Percentiles rank a stretch among this genome's conserved stretches.
Evolutionary conservation across 768 basidiomycete species (phyloP).

Genomic region (Myochromella boudieri): DNA sequence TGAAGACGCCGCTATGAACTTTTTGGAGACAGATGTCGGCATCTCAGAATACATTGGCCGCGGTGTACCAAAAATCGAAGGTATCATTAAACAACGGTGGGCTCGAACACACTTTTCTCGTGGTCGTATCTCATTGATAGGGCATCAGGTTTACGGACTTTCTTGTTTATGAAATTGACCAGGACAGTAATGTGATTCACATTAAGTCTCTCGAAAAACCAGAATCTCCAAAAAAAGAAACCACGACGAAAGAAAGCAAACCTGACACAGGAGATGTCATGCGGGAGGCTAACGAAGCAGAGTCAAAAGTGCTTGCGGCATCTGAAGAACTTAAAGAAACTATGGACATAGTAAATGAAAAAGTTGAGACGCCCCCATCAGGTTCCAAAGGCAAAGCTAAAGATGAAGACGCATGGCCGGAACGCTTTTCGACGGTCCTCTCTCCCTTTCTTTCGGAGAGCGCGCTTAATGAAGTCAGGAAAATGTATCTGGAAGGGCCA

Average conservation of each 20-base stretch:
- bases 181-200: slow-evolving; percentile 76
- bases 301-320: slow-evolving; percentile 9
- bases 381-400: slow-evolving; percentile 14
- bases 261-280: slow-evolving; percentile 19
- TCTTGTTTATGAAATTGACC: slow-evolving; percentile 87
- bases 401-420: slow-evolving; percentile 61
- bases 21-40: slow-evolving; percentile 82
- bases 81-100: slow-evolving; percentile 96
- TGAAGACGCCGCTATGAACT: slow-evolving; percentile 53
- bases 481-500: slow-evolving; percentile 79
- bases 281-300: slow-evolving; percentile 21
- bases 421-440: slow-evolving; percentile 54
- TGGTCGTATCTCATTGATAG: slow-evolving; percentile 2
- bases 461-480: slow-evolving; percentile 61
- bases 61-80: slow-evolving; percentile 72
- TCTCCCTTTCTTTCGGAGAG: slow-evolving; percentile 62
- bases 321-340: slow-evolving; percentile 11
- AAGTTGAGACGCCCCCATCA: slow-evolving; percentile 7
- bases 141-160: slow-evolving; percentile 92
- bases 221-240: slow-evolving; percentile 47
- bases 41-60: slow-evolving; percentile 84
- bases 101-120: slow-evolving; percentile 17
- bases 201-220: slow-evolving; percentile 79
- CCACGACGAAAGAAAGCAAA: no score
- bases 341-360: slow-evolving; percentile 1